Evolutionary conservation across 2,329 filamentous ascomycete genomes (phyloP).

Genomic region (Fusarium kyushuense): DNA sequence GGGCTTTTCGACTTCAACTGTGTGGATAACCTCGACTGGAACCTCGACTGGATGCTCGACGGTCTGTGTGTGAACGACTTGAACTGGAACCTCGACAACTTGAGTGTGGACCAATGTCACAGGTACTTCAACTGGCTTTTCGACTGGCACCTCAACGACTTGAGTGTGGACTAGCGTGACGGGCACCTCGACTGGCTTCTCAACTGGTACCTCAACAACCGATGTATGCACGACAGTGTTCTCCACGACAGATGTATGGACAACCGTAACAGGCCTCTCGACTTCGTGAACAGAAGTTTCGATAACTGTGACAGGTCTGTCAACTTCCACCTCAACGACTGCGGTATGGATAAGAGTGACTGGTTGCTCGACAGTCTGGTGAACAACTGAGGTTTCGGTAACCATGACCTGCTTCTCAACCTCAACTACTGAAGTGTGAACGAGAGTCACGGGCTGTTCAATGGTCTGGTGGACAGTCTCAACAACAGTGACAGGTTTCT

Average conservation of each 20-base stretch:
- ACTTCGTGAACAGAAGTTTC: slow-evolving; percentile 14
- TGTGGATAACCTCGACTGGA: slow-evolving; percentile 17
- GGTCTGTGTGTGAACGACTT: slow-evolving; percentile 18
- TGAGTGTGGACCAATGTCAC: slow-evolving; percentile 5
- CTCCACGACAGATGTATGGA: slow-evolving; percentile 27
- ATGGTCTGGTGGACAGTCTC: slow-evolving; percentile 19
- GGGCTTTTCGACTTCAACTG: slow-evolving; percentile 18
- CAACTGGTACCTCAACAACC: slow-evolving; percentile 14
- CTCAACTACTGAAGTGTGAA: slow-evolving; percentile 17
- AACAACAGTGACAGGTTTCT: slow-evolving; percentile 19
- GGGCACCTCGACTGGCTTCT: slow-evolving; percentile 21
- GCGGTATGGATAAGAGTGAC: slow-evolving; percentile 26
- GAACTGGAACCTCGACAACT: slow-evolving; percentile 7
- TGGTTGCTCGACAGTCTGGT: slow-evolving; percentile 14
- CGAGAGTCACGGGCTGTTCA: slow-evolving; percentile 17
- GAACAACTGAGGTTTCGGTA: slow-evolving; percentile 18
- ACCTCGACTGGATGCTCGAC: slow-evolving; percentile 13
- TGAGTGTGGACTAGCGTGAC: slow-evolving; percentile 16
- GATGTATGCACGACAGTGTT: slow-evolving; percentile 22
- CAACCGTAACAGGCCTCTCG: slow-evolving; percentile 19
- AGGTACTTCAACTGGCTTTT: slow-evolving; percentile 17
- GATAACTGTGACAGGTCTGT: slow-evolving; percentile 14
- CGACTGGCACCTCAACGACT: not conserved
- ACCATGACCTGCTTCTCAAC: slow-evolving; percentile 11
- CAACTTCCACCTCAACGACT: slow-evolving; percentile 15